phyloP scores from a whole-genome alignment of 176 grass and related monocot species.

The Raddia distichophylla region DNA sequence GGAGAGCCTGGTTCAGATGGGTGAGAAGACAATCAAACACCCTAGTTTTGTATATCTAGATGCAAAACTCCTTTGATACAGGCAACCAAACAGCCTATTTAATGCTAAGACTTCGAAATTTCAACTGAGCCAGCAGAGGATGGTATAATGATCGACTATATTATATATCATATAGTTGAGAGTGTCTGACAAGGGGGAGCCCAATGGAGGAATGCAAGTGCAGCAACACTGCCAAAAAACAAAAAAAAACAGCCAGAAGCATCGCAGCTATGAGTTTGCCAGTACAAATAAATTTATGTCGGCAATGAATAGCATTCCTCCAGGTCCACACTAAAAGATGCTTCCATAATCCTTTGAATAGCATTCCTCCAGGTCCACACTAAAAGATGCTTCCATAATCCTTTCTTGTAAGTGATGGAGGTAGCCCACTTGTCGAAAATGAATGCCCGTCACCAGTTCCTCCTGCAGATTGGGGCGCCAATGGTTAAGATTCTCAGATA shows the following conservation, averaged over 20 bases:
- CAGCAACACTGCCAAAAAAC: slow-evolving; percentile 34
- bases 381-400: slow-evolving; percentile 72
- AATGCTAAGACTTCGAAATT: too few relatives aligned
- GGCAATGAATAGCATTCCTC: slow-evolving; percentile 55
- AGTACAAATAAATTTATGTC: slow-evolving; percentile 46
- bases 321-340: slow-evolving; percentile 41
- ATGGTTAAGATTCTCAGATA: background rate
- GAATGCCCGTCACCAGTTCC: slow-evolving; percentile 47
- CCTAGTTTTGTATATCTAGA: too few relatives aligned
- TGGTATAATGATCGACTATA: slow-evolving; percentile 41
- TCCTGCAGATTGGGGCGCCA: slow-evolving; percentile 37
- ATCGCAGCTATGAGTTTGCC: slow-evolving; percentile 34
- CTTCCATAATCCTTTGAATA: slow-evolving; percentile 73
- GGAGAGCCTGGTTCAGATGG: too few relatives aligned
- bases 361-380: background rate
- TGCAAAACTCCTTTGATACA: too few relatives aligned
- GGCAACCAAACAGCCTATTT: too few relatives aligned
- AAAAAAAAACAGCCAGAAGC: slow-evolving; percentile 32
- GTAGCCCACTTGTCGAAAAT: slow-evolving; percentile 47
- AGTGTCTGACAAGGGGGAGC: slow-evolving; percentile 3
- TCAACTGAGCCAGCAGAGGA: background rate
- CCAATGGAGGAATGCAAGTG: slow-evolving; percentile 31
- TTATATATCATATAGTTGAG: slow-evolving; percentile 37
- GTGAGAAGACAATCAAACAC: too few relatives aligned
- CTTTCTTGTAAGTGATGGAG: slow-evolving; percentile 52